Evolutionary conservation across 1,284 basidiomycete species (phyloP).

Genomic region (Pterulicium gracile): DNA sequence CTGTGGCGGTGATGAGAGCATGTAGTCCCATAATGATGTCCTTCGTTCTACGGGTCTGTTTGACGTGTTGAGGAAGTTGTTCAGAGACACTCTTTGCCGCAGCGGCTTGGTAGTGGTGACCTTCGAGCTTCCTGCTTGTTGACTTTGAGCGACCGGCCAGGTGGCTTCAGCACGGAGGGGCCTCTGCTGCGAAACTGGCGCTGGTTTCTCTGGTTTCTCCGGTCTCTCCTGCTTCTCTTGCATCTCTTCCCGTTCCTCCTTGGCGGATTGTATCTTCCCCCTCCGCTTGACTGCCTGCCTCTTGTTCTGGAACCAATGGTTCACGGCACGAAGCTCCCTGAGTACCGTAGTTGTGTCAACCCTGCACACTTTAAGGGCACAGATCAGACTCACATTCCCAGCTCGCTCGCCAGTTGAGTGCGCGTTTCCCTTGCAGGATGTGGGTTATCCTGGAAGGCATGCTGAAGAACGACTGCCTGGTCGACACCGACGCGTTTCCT

Average conservation of each 20-base stretch:
- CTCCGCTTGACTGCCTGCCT: slow-evolving; percentile 19
- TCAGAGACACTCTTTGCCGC: neutral
- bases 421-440: slow-evolving; percentile 36
- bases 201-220: slow-evolving; percentile 5
- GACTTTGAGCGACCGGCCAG: neutral
- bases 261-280: slow-evolving; percentile 11
- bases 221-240: no score
- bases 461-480: slow-evolving; percentile 28
- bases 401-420: slow-evolving; percentile 26
- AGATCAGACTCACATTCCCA: slow-evolving; percentile 26
- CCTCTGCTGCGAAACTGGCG: neutral
- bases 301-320: slow-evolving; percentile 24
- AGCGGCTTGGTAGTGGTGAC: neutral
- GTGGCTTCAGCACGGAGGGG: slow-evolving; percentile 5
- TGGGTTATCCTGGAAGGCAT: slow-evolving; percentile 25
- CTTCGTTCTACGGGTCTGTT: slow-evolving; percentile 8
- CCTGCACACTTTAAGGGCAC: neutral
- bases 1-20: slow-evolving; percentile 23
- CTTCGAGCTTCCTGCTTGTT: neutral
- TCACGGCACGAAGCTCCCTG: slow-evolving; percentile 24
- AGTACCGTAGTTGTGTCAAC: neutral
- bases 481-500: slow-evolving; percentile 24
- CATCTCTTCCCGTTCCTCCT: no score
- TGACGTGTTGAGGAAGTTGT: neutral
- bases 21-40: slow-evolving; percentile 20